phyloP scores from a whole-genome alignment of 352 stramenopile species.

The Pythium biforme region DNA sequence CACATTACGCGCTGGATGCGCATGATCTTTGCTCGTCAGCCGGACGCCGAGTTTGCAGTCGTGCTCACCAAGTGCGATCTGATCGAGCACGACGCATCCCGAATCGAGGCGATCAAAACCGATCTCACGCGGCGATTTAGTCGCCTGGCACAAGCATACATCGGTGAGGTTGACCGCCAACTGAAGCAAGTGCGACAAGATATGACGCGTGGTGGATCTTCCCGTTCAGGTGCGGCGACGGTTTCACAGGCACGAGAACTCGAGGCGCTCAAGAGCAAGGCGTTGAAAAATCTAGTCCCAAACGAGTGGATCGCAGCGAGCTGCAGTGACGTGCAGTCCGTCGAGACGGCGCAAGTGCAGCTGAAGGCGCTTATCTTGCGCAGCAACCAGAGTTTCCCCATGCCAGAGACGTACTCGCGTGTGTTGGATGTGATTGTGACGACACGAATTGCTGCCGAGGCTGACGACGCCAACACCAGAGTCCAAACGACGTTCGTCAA shows the following conservation, averaged over 20 bases:
- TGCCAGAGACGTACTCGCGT: slow-evolving; percentile 5
- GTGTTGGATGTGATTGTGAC: not conserved
- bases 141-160: too few species aligned
- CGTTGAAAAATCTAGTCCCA: not conserved
- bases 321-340: not conserved
- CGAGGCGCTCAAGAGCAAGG: too few species aligned
- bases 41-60: slow-evolving; percentile 23
- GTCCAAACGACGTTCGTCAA: not conserved
- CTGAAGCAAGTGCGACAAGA: too few species aligned
- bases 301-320: not conserved
- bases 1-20: slow-evolving; percentile 10
- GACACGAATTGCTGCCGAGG: not conserved
- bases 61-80: slow-evolving; percentile 17
- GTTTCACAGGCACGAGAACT: too few species aligned
- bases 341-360: not conserved
- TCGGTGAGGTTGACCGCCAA: too few species aligned
- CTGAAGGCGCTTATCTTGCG: not conserved
- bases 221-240: too few species aligned
- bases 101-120: not conserved
- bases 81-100: not conserved
- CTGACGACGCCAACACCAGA: not conserved
- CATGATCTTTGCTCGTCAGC: slow-evolving; percentile 5
- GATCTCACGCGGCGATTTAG: too few species aligned
- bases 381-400: not conserved
- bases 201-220: too few species aligned